Evolutionary conservation across 1,139 yeast genomes (phyloP).

Genomic region (Kurtzmaniella quercitrusa): DNA sequence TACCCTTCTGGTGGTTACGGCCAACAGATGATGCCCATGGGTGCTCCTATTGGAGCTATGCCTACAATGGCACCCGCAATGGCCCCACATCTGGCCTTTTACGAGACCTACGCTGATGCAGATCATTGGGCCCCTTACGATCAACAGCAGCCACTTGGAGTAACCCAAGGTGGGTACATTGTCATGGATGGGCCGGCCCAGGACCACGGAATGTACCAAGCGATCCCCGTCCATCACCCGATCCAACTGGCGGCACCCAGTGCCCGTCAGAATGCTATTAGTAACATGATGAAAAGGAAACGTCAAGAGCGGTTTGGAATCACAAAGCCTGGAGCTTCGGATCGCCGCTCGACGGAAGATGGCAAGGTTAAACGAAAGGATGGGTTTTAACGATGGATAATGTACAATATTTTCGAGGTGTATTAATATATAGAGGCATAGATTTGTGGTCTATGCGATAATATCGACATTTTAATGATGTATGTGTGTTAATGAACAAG

Average conservation of each 20-base stretch:
- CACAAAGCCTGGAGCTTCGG: constrained; percentile 10
- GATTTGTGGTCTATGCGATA: no score
- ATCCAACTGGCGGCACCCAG: constrained; percentile 8
- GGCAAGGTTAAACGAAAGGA: not conserved
- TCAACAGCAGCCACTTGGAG: not conserved
- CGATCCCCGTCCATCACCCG: constrained; percentile 11
- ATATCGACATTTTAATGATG: no score
- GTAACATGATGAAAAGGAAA: constrained; percentile 24
- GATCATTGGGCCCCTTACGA: not conserved
- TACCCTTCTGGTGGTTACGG: constrained; percentile 21
- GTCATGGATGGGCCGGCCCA: constrained; percentile 8
- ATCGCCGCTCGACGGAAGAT: constrained; percentile 5
- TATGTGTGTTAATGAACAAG: no score
- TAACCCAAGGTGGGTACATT: constrained; percentile 10
- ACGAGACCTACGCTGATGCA: not conserved
- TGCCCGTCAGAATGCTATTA: constrained; percentile 11
- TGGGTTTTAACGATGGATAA: not conserved
- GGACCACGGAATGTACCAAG: constrained; percentile 5
- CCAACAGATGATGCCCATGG: constrained; percentile 12
- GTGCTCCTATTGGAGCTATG: constrained; percentile 7
- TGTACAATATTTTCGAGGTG: not conserved
- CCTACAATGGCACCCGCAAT: constrained; percentile 2
- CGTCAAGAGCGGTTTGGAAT: constrained; percentile 16
- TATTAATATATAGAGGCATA: no score
- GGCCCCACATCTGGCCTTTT: not conserved